phyloP scores from a whole-genome alignment of 805 yeast species.

The Cyberlindnera maclurae region DNA sequence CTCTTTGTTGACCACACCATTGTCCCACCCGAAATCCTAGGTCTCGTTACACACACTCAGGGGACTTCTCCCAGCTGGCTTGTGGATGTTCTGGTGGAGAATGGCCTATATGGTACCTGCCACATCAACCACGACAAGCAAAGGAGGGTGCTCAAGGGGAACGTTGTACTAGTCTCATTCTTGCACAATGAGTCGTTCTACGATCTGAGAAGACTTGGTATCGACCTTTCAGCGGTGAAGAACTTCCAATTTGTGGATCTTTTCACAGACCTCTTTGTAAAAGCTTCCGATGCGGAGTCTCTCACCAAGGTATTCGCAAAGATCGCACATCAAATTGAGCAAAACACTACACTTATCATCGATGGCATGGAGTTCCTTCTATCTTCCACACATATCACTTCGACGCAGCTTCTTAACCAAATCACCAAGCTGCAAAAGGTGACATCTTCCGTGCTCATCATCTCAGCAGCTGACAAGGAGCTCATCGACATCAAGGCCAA shows the following conservation, averaged over 20 bases:
- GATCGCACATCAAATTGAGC: slow-evolving; percentile 5
- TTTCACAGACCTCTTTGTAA: slow-evolving; percentile 37
- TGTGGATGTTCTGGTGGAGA: slow-evolving; percentile 46
- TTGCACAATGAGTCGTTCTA: slow-evolving; percentile 26
- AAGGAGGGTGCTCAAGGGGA: slow-evolving; percentile 7
- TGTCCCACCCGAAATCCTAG: slow-evolving; percentile 26
- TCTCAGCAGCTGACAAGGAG: slow-evolving; percentile 35
- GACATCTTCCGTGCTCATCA: slow-evolving; percentile 30
- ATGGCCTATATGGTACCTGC: slow-evolving; percentile 25
- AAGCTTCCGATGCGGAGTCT: slow-evolving; percentile 23
- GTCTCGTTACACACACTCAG: slow-evolving; percentile 31
- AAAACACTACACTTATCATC: slow-evolving; percentile 27
- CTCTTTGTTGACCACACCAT: slow-evolving; percentile 47
- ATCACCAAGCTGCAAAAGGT: slow-evolving; percentile 28
- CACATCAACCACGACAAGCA: slow-evolving; percentile 16
- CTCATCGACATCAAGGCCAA: slow-evolving; percentile 25
- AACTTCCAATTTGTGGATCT: slow-evolving; percentile 38
- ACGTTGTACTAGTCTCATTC: slow-evolving; percentile 31
- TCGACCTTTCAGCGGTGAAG: slow-evolving; percentile 24
- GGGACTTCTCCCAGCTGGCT: slow-evolving; percentile 66
- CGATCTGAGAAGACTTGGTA: slow-evolving; percentile 34
- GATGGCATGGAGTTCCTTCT: slow-evolving; percentile 44
- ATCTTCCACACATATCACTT: slow-evolving; percentile 31
- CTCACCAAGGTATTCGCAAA: slow-evolving; percentile 11
- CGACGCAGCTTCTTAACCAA: slow-evolving; percentile 29